phyloP scores from a whole-genome alignment of 805 yeast genomes.

The Kazachstania psychrophila region DNA sequence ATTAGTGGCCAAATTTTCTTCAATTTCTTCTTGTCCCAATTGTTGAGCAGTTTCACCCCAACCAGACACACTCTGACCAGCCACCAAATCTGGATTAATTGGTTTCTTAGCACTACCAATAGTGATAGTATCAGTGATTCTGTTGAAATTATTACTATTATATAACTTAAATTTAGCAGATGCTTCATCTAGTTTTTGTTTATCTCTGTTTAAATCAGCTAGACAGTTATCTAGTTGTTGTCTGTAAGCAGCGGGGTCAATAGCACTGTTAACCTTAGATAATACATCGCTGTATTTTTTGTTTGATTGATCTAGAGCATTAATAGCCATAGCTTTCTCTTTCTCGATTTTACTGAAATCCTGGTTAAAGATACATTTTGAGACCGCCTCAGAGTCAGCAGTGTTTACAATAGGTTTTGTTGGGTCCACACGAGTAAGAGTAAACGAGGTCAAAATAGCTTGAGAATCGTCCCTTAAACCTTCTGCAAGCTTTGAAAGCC shows the following conservation, averaged over 20 bases:
- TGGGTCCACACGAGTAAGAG: too few relatives aligned
- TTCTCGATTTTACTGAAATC: conserved; percentile 24
- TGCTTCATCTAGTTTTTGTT: conserved; percentile 15
- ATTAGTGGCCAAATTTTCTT: conserved; percentile 16
- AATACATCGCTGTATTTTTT: conserved; percentile 18
- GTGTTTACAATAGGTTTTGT: too few relatives aligned
- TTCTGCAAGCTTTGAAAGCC: too few relatives aligned
- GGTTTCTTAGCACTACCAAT: conserved; percentile 5
- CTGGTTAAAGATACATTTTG: conserved; percentile 21
- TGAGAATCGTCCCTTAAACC: too few relatives aligned
- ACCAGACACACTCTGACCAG: conserved; percentile 33
- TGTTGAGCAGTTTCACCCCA: conserved; percentile 40
- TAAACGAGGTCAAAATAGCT: too few relatives aligned
- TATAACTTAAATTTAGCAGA: conserved; percentile 8
- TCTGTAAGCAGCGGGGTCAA: conserved; percentile 9
- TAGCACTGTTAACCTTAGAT: conserved; percentile 6
- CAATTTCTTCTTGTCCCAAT: conserved; percentile 32
- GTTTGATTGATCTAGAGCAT: conserved; percentile 23
- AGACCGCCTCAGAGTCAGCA: too few relatives aligned
- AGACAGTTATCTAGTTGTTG: conserved; percentile 10
- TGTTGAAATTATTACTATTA: conserved; percentile 18
- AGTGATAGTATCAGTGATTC: conserved; percentile 16
- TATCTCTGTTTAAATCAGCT: conserved; percentile 11
- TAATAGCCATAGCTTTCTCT: conserved; percentile 24
- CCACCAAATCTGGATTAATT: conserved; percentile 20